These are phyloP conservation scores for Pelargonium hybrid DNA, from an alignment of 441 rosid genomes.

Conservation along the genomic window DNA sequence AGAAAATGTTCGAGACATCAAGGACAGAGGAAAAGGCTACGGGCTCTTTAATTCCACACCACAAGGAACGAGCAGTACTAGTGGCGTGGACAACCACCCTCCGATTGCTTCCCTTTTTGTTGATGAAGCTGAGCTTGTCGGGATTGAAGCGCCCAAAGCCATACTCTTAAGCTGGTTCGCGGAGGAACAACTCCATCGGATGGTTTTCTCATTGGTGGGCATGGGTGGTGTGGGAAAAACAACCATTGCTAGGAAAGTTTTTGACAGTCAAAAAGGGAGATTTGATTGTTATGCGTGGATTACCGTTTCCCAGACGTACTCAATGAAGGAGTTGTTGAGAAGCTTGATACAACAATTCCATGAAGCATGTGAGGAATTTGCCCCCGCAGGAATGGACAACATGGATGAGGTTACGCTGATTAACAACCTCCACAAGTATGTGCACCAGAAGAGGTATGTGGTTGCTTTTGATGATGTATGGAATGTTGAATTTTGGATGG, in stretches of 20 bases:
- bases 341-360: neutral
- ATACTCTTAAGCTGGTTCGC: neutral
- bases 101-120: conserved; percentile 7
- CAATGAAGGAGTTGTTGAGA: neutral
- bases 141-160: neutral
- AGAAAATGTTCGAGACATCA: neutral
- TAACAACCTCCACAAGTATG: neutral
- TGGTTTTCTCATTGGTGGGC: neutral
- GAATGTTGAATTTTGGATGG: neutral
- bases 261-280: neutral
- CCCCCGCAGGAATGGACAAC: neutral
- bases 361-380: neutral
- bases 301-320: neutral
- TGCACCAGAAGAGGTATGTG: neutral
- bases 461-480: neutral
- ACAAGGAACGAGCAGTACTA: neutral
- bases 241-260: conserved; percentile 12
- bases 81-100: neutral
- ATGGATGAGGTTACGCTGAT: neutral
- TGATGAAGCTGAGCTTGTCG: neutral
- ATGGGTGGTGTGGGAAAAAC: conserved; percentile 21
- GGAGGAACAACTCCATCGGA: neutral
- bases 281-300: conserved; percentile 10
- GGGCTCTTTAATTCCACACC: neutral
- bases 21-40: neutral